Evolutionary conservation across 2,329 filamentous ascomycete species (phyloP), one percentile per base, ranked within the genome.

Genomic region (Aspergillus flavus): DNA sequence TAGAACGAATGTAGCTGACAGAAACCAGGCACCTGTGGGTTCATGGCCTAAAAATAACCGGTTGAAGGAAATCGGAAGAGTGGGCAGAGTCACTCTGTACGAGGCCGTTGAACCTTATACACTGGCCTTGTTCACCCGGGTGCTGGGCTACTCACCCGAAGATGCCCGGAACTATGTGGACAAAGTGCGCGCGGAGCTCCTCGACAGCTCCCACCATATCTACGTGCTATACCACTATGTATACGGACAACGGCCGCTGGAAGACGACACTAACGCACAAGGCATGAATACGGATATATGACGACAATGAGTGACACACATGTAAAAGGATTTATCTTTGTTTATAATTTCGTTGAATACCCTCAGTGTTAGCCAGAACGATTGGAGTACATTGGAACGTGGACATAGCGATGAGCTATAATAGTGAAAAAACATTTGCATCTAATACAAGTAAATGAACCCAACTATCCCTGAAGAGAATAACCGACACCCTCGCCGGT

Each of bases 401-500:
- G 26, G 30, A 52, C 48, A 41, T 19, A 41, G 39, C 39, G 12
- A 41, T 41, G 39, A 41, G 39, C 39, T 10, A 41, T 41, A 10
- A 41, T 9, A 6, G 21, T n/a, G 9, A 9, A 32, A 32, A 4
- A 30, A 12, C 3, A 34, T 34, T 32, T 9, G 7, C 48, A 52
- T 26, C 19, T 32, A 2, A 10, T n/a, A 19, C 16, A 52, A 34
- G 14, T 28, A n/a, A 52, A 34, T 16, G 11, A 4, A 14, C 41
- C 43, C 14, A 12, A 23, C 62, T 65, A 81, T 4, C 79, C 79
- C 57, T 80, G 73, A 60, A 81, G 68, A 7, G 79, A 81, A 69
- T 73, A 82, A 10, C 80, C 80, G 64, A 81, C 73, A 2, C 76
- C 78, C 64, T 81, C 78, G 1, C 80, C 80, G 32, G 71, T 78